Base-by-base conservation (phyloP, 345 rosid species). In the Microthlaspi erraticum region DNA sequence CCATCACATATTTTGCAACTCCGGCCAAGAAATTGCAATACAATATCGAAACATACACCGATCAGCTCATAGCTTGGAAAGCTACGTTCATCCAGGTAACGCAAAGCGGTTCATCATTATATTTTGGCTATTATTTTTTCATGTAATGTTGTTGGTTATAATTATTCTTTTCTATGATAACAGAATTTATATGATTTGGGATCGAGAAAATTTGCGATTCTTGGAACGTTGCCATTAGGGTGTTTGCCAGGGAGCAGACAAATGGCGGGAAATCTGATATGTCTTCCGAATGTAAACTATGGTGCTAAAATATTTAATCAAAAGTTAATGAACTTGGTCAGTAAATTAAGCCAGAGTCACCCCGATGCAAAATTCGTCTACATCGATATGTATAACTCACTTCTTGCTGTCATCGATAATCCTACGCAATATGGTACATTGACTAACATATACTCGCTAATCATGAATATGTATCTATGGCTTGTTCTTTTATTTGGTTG, bases 11-110 rank as follows among this genome's bases (percentile, higher is more conserved):
- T 70, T 86, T 68, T 41, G 5, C 10, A 2, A 42, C 75, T 48
- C 81, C 68, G 1, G 51, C 44, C 13, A 71, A 82, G 48, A 44
- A 7, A 36, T 59, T 51, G 14, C 33, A 14, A 10, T 43, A 81
- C 29, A 78, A 37, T 53, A 46, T 81, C 7, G 39, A 73, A n/a
- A 50, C 82, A 9, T 83, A 87, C 66, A 80, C 87, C 7, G 87
- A 84, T 42, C 66, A 81, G 17, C 59, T 79, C 58, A 51, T 75
- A 39, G 55, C 13, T 2, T 71, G 60, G 37, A 81, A 78, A 53
- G 38, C 76, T 10, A 51, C 50, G 2, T 83, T 82, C 75, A 20
- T 75, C 6, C 52, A 84, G 80, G 89, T 83, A 75, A 75, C 39
- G 6, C 19, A 34, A 17, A 42, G 17, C 10, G 7, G 18, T 43